Evolutionary conservation across 2,329 filamentous ascomycete species (phyloP).

Genomic region (Pseudogymnoascus sp.): DNA sequence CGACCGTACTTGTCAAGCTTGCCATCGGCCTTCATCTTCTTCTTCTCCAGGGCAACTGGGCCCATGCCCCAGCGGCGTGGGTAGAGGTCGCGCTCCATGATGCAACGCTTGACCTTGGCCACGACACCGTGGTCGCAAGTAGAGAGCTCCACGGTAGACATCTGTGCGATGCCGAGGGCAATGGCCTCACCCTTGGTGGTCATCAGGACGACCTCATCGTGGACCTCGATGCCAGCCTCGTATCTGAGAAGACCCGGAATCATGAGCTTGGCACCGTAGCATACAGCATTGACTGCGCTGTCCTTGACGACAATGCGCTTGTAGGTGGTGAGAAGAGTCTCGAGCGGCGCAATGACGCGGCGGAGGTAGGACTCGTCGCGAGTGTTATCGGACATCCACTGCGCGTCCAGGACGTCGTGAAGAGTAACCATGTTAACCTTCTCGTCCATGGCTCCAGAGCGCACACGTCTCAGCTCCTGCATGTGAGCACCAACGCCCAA

Average conservation of each 20-base stretch:
- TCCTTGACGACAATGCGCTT: slow-evolving; percentile 98
- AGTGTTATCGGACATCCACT: slow-evolving; percentile 94
- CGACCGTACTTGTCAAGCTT: slow-evolving; percentile 98
- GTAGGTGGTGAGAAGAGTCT: slow-evolving; percentile 85
- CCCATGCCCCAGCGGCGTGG: slow-evolving; percentile 94
- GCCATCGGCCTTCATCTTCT: slow-evolving; percentile 97
- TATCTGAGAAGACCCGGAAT: slow-evolving; percentile 91
- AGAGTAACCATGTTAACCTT: slow-evolving; percentile 81
- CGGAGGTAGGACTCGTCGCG: slow-evolving; percentile 89
- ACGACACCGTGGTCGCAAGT: slow-evolving; percentile 97
- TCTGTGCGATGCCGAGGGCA: slow-evolving; percentile 89
- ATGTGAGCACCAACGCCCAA: slow-evolving; percentile 88
- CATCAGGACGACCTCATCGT: slow-evolving; percentile 96
- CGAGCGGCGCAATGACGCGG: slow-evolving; percentile 82
- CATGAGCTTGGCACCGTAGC: slow-evolving; percentile 98
- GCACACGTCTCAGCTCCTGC: slow-evolving; percentile 93
- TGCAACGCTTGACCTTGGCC: slow-evolving; percentile 97
- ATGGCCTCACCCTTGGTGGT: slow-evolving; percentile 99
- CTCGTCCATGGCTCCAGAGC: slow-evolving; percentile 93
- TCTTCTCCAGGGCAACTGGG: slow-evolving; percentile 90
- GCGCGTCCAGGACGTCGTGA: slow-evolving; percentile 90
- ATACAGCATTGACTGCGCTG: slow-evolving; percentile 90
- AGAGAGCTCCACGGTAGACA: slow-evolving; percentile 95
- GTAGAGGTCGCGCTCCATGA: slow-evolving; percentile 99
- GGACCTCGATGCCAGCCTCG: slow-evolving; percentile 82